Percentiles rank a stretch among this genome's conserved stretches.
Evolutionary conservation across 352 stramenopile species (phyloP).

Genomic region (Pythium sp.): DNA sequence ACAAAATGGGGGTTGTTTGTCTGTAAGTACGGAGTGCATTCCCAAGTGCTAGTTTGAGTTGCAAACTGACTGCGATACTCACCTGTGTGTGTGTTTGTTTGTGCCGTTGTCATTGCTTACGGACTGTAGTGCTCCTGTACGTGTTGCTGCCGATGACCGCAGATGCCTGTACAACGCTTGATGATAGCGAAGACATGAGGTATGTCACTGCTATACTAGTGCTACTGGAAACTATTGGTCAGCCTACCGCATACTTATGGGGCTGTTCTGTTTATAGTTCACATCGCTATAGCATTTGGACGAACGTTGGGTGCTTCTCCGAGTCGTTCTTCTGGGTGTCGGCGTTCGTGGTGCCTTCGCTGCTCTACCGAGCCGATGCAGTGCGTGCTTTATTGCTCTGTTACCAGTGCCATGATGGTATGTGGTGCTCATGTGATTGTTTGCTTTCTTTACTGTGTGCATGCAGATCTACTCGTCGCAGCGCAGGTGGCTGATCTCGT

Average conservation of each 20-base stretch:
- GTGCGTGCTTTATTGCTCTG: constrained; percentile 26
- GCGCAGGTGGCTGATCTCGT: constrained; percentile 55
- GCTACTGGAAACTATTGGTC: background rate
- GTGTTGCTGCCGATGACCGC: constrained; percentile 62
- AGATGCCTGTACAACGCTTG: constrained; percentile 46
- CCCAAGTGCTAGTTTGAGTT: background rate
- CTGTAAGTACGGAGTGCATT: constrained; percentile 21
- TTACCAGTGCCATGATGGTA: background rate
- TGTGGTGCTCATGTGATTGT: background rate
- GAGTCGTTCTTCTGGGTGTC: constrained; percentile 70
- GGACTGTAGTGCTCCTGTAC: constrained; percentile 52
- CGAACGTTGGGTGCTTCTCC: constrained; percentile 71
- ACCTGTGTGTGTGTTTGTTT: background rate
- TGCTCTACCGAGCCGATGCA: constrained; percentile 63
- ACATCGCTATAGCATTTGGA: constrained; percentile 32
- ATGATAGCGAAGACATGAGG: constrained; percentile 51
- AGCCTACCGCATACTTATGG: background rate
- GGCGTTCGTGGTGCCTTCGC: constrained; percentile 54
- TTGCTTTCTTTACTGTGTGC: background rate
- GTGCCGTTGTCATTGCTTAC: background rate
- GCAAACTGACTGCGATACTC: background rate
- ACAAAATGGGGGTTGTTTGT: constrained; percentile 62
- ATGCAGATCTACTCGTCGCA: constrained; percentile 57
- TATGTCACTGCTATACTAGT: constrained; percentile 4
- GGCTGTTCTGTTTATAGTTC: background rate